A percentile compares a stretch with the other conserved stretches of the same genome.
Evolutionary conservation across 345 rosid genomes (phyloP).

Genomic region (Brassica cretica): DNA sequence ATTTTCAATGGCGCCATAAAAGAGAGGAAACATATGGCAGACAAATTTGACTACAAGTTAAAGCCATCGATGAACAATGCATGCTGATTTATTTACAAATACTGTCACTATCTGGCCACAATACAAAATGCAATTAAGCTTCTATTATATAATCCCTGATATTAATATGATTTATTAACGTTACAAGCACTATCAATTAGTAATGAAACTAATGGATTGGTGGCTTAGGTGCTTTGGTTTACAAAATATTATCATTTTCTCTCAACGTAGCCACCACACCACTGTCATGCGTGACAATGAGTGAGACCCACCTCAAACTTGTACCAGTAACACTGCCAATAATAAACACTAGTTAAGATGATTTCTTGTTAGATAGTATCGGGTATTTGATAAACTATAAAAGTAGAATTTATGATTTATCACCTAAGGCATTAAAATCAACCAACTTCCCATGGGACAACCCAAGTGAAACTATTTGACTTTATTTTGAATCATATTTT

Average conservation of each 20-base stretch:
- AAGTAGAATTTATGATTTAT: conserved; percentile 6
- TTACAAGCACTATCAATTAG: not conserved
- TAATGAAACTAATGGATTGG: not conserved
- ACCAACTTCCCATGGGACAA: conserved; percentile 21
- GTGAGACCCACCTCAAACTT: conserved; percentile 26
- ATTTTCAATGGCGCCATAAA: conserved; percentile 33
- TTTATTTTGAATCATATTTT: not conserved
- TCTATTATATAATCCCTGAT: conserved; percentile 4
- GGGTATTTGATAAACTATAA: not conserved
- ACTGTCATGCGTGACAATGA: conserved; percentile 20
- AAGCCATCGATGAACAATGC: conserved; percentile 21
- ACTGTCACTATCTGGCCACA: not conserved
- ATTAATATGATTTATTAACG: not conserved
- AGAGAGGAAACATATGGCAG: conserved; percentile 40
- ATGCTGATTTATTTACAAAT: not conserved
- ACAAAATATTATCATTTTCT: not conserved
- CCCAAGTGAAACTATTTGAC: conserved; percentile 14
- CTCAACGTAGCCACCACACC: conserved; percentile 26
- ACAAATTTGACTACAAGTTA: conserved; percentile 28
- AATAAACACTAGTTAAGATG: conserved; percentile 1
- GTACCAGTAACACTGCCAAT: conserved; percentile 1
- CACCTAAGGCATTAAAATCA: conserved; percentile 20
- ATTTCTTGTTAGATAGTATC: not conserved
- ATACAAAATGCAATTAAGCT: conserved; percentile 1
- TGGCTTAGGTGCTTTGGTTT: not conserved